Evolutionary conservation across 2,329 filamentous ascomycete species (phyloP).

Genomic region (Camillea tinctor): DNA sequence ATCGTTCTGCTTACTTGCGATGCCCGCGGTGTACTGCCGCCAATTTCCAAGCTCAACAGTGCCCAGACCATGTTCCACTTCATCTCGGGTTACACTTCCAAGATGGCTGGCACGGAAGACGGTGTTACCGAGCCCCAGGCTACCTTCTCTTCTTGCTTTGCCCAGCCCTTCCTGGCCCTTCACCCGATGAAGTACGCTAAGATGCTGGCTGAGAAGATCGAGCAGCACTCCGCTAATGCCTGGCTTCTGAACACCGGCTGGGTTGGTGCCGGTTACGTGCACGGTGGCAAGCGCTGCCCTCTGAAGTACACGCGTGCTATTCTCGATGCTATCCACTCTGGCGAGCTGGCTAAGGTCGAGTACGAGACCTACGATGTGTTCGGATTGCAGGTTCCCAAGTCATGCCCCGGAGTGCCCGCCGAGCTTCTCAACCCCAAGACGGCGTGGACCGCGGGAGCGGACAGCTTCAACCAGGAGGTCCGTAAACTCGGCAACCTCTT

Average conservation of each 20-base stretch:
- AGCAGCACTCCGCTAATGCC: constrained; percentile 89
- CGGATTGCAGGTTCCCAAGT: constrained; percentile 94
- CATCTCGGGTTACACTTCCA: constrained; percentile 99
- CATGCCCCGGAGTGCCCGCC: constrained; percentile 81
- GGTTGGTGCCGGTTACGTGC: constrained; percentile 75
- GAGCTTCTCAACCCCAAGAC: constrained; percentile 94
- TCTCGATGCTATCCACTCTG: constrained; percentile 95
- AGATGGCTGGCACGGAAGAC: constrained; percentile 99
- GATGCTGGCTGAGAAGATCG: constrained; percentile 98
- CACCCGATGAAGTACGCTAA: constrained; percentile 99
- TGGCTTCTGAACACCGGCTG: constrained; percentile 87
- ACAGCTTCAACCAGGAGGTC: constrained; percentile 84
- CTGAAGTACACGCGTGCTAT: constrained; percentile 99
- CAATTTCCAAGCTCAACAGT: constrained; percentile 93
- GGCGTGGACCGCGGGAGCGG: constrained; percentile 80
- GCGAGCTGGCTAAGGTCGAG: constrained; percentile 87
- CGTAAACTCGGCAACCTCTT: constrained; percentile 88
- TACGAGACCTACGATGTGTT: constrained; percentile 96
- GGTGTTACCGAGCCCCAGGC: constrained; percentile 96
- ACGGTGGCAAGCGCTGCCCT: constrained; percentile 93
- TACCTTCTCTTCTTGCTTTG: constrained; percentile 99
- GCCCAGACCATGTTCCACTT: constrained; percentile 99
- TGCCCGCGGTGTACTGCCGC: constrained; percentile 92
- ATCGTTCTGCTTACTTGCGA: constrained; percentile 98
- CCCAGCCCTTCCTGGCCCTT: constrained; percentile 96